Percentiles rank a stretch among this genome's conserved stretches.
These are phyloP conservation scores for Leccinum fibrillosum DNA, from an alignment of 768 basidiomycete species.

Conservation along the genomic window DNA sequence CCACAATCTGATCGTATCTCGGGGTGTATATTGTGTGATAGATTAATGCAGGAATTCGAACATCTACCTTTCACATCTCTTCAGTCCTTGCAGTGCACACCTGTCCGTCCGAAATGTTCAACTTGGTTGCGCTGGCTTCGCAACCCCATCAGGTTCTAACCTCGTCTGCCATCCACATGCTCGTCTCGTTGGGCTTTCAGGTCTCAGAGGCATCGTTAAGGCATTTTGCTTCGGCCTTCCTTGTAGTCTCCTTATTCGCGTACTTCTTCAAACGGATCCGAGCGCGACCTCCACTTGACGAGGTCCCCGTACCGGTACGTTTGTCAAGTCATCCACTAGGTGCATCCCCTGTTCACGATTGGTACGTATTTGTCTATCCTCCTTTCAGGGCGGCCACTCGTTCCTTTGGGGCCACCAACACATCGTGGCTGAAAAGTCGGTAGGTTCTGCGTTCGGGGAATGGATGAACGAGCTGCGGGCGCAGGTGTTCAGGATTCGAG, in stretches of 20 bases:
- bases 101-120: not conserved
- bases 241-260: not conserved
- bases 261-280: not conserved
- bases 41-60: not conserved
- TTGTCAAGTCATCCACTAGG: not conserved
- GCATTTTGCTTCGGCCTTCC: not conserved
- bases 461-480: conserved; percentile 6
- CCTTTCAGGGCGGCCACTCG: not conserved
- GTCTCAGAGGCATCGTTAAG: not conserved
- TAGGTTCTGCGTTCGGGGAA: not conserved
- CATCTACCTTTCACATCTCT: not conserved
- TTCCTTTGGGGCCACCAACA: conserved; percentile 7
- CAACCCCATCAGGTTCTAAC: not conserved
- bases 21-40: not conserved
- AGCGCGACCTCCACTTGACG: not conserved
- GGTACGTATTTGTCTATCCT: not conserved
- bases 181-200: not conserved
- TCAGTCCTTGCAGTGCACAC: not conserved
- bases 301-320: conserved; percentile 1
- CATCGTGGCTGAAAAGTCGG: conserved; percentile 2
- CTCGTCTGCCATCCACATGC: not conserved
- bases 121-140: not conserved
- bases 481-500: conserved; percentile 4
- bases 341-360: not conserved
- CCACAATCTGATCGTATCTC: not conserved